Evolutionary conservation across 1,284 basidiomycete genomes (phyloP), one percentile per base, ranked within the genome.

Genomic region (Ganoderma multipileum): DNA sequence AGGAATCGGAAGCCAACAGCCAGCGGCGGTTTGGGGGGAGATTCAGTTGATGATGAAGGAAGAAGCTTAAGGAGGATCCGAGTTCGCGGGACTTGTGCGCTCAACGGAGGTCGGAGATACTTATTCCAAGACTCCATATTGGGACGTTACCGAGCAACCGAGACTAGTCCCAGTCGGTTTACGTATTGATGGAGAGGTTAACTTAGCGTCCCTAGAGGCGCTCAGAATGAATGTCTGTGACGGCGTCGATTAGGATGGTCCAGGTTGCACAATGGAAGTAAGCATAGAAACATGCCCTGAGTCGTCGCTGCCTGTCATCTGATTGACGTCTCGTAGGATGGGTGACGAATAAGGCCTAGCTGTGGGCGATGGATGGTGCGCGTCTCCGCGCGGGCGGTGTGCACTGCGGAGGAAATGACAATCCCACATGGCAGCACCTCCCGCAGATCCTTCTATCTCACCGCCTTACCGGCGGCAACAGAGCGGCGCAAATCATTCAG

Each of bases 311-410:
- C 1, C 28, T 30, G 26, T 16, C 20, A 33, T 30, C 28, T 55
- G 52, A 18, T 33, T 55, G 52, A 55, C 39, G 57, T 28, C 33
- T 65, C 41, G 64, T 65, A 59, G 33, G 41, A 58, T 65, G 33
- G 23, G 18, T 18, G 57, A 59, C 55, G 28, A 26, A 59, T 38
- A 28, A 47, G 42, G 57, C 7, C 41, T 59, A 59, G 64, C 26
- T 36, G 52, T 58, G 26, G 63, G 55, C 12, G 26, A 20, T 23
- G 33, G 63, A 44, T 36, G 23, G 38, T 30, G 11, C 7, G 12
- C 39, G 18, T 42, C 42, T n/a, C 18, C 18, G 44, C 44, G 44
- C n/a, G 8, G 20, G 44, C 44, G 23, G 44, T 47, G 44, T 7
- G 44, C 44, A 11, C 41, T 42, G 18, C 55, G 7, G 33, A 36